Conservation (phyloP, 139 green algal species). For the Chlorella ohadii region DNA sequence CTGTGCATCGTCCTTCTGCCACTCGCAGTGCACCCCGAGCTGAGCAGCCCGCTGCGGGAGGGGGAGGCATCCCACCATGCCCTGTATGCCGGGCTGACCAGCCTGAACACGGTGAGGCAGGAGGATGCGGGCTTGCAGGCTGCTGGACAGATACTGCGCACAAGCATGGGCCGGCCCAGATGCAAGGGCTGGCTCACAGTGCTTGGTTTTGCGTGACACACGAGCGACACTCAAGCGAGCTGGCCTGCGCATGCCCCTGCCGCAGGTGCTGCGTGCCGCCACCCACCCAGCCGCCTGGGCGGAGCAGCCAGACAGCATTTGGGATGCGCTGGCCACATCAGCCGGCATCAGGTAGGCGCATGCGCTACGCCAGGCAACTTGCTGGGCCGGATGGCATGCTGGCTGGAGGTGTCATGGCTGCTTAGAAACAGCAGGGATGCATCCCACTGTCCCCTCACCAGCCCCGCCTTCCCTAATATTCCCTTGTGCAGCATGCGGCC, state of each 20-base stretch:
- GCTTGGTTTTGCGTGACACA: too few relatives aligned
- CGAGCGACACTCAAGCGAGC: too few relatives aligned
- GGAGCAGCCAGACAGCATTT: neutral
- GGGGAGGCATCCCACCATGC: slow-evolving; percentile 12
- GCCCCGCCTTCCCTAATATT: neutral
- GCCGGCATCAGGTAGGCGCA: neutral
- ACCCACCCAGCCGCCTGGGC: slow-evolving; percentile 26
- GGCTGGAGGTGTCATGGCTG: too few relatives aligned
- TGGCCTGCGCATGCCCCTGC: too few relatives aligned
- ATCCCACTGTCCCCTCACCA: neutral
- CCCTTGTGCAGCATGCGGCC: slow-evolving; percentile 17
- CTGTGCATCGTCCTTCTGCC: neutral
- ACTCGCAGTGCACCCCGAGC: slow-evolving; percentile 32
- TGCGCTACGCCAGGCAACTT: too few relatives aligned
- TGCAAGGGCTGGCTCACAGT: too few relatives aligned
- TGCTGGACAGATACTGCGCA: too few relatives aligned
- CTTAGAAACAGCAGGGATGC: neutral
- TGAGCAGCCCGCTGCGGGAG: slow-evolving; percentile 25
- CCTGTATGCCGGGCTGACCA: slow-evolving; percentile 18
- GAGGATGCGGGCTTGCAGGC: too few relatives aligned
- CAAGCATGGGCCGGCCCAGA: too few relatives aligned
- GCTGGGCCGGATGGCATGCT: too few relatives aligned
- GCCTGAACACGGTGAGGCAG: neutral
- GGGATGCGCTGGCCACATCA: slow-evolving; percentile 32
- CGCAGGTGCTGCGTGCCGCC: slow-evolving; percentile 9